Evolutionary conservation across 306 rosid genomes (phyloP).

Genomic region (Lagenaria siceraria): DNA sequence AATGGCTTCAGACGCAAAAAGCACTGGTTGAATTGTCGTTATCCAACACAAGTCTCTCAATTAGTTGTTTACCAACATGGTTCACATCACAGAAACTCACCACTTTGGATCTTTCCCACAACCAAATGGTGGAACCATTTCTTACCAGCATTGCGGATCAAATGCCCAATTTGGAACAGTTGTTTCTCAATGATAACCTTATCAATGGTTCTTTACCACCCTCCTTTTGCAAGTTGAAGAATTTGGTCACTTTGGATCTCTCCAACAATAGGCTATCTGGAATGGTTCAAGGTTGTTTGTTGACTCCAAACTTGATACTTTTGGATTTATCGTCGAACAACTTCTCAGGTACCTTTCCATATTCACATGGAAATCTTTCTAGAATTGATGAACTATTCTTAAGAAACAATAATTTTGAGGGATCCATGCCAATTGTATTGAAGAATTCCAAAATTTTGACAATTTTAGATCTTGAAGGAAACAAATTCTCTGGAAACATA

Average conservation of each 20-base stretch:
- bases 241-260: not conserved
- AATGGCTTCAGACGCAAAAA: not conserved
- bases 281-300: not conserved
- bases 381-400: not conserved
- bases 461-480: not conserved
- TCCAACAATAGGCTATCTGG: not conserved
- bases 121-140: not conserved
- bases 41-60: not conserved
- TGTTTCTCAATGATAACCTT: not conserved
- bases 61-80: not conserved
- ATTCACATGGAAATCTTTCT: not conserved
- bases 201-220: not conserved
- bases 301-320: not conserved
- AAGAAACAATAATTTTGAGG: not conserved
- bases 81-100: not conserved
- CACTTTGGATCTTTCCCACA: not conserved
- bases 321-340: not conserved
- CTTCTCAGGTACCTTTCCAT: slow-evolving; percentile 2
- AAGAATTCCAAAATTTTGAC: not conserved
- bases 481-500: not conserved
- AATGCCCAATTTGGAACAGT: not conserved
- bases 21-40: not conserved
- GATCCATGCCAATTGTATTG: not conserved
- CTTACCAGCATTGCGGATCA: not conserved
- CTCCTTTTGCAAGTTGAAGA: not conserved